These are phyloP conservation scores for Pseudodiploospora longispora DNA, from an alignment of 2,329 filamentous ascomycete species.

Conservation along the genomic window DNA sequence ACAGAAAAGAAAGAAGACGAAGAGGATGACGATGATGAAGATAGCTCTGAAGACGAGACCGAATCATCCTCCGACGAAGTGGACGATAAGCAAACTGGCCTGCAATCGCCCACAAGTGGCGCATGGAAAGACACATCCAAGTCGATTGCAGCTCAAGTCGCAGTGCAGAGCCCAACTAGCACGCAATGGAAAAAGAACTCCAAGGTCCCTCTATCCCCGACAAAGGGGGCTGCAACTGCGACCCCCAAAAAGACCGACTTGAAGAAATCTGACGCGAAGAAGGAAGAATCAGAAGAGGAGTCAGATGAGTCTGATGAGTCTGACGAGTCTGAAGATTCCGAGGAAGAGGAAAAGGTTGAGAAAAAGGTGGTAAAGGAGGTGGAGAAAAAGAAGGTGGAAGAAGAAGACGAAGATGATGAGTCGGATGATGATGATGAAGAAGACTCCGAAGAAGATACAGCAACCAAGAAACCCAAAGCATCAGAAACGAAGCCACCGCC, in stretches of 20 bases:
- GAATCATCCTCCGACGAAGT: too few species aligned
- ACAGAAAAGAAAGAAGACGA: slow-evolving; percentile 5
- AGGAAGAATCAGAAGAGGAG: slow-evolving; percentile 17
- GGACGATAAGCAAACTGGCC: slow-evolving; percentile 15
- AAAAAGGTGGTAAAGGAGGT: slow-evolving; percentile 24
- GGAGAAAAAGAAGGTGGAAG: slow-evolving; percentile 18
- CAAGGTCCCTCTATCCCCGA: slow-evolving; percentile 2
- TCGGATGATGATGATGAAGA: slow-evolving; percentile 18
- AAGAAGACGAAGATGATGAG: slow-evolving; percentile 14
- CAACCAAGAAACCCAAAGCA: slow-evolving; percentile 4
- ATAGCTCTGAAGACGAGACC: slow-evolving; percentile 1
- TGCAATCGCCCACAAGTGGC: slow-evolving; percentile 38
- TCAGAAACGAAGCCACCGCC: slow-evolving; percentile 2
- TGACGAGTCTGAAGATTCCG: slow-evolving; percentile 9
- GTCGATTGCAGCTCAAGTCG: slow-evolving; percentile 18
- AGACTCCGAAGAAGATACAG: slow-evolving; percentile 6
- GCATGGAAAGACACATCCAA: slow-evolving; percentile 29
- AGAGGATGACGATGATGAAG: slow-evolving; percentile 7
- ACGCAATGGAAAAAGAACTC: slow-evolving; percentile 31
- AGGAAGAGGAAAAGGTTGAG: slow-evolving; percentile 18
- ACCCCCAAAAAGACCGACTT: not conserved
- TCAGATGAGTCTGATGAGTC: slow-evolving; percentile 6
- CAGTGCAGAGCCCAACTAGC: slow-evolving; percentile 35
- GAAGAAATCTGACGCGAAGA: not conserved
- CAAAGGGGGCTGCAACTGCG: not conserved